Evolutionary conservation across 1,284 basidiomycete genomes (phyloP), one percentile per base, ranked within the genome.

Genomic region (Rhodotorula sp.): DNA sequence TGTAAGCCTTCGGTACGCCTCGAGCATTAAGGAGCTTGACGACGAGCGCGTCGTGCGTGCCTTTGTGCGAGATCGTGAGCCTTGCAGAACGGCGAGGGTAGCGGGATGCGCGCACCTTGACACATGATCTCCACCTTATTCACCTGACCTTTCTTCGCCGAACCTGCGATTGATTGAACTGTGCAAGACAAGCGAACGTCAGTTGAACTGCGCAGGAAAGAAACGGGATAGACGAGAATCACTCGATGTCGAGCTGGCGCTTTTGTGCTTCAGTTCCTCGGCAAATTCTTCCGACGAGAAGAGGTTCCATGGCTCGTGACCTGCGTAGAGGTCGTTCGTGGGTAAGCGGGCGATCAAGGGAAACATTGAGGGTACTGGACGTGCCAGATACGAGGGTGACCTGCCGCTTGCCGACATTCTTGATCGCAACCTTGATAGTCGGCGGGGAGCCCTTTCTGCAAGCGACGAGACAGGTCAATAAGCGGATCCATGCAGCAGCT

Each of bases 191-290:
- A 3, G 34, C 6, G 7, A 5, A 8, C 10, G 4, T 16, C 22
- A 48, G 46, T 24, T 8, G 7, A 15, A 3, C 20, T 1, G 7
- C 22, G 34, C 31, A 24, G 2, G 50, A 1, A 37, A 16, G 16
- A 16, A 24, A 6, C 18, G 16, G 20, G 22, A 34, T 40, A n/a
- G n/a, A n/a, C 37, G 37, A 40, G 13, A 40, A 7, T 68, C 71
- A 90, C 89, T 85, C 50, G 88, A 87, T 1, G 92, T 90, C 4
- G 89, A 85, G 54, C 88, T 87, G 3, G 91, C 91, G 76, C 91
- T 94, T 0, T 83, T 76, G 77, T 86, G 88, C 69, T 87, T 85
- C 62, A 94, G 81, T 67, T 91, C 90, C 55, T 93, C 91, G 2
- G 89, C 88, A 79, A 94, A 86, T 26, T 86, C 84, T 22, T 91